Conservation (phyloP, 257 asterid species). For the Nicotiana attenuata region DNA sequence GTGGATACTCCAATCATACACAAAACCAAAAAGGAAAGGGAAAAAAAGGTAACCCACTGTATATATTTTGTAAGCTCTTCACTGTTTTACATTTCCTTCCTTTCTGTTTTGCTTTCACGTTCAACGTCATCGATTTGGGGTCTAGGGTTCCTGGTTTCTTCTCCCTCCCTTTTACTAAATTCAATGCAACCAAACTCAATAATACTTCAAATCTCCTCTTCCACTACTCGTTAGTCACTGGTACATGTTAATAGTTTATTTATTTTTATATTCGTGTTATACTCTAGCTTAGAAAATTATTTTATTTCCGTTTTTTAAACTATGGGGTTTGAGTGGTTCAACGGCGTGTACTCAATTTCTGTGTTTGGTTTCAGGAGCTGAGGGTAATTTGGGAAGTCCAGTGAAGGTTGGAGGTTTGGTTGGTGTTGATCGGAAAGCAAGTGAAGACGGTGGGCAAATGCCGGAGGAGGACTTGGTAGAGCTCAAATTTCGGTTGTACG, state of each 20-base stretch:
- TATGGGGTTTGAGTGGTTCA: slow-evolving; percentile 3
- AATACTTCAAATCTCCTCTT: not conserved
- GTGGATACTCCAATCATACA: not conserved
- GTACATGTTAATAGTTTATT: not conserved
- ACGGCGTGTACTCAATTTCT: not conserved
- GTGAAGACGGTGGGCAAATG: slow-evolving; percentile 21
- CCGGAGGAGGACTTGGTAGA: slow-evolving; percentile 53
- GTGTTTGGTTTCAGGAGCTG: not conserved
- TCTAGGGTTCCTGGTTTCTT: slow-evolving; percentile 23
- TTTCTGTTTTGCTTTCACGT: not conserved
- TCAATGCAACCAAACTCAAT: not conserved
- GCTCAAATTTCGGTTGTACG: slow-evolving; percentile 84
- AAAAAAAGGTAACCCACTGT: too few relatives aligned
- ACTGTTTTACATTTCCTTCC: not conserved
- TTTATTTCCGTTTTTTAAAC: not conserved
- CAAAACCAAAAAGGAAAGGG: not conserved
- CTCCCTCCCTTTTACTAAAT: not conserved
- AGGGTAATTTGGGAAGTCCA: not conserved
- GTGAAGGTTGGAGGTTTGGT: not conserved
- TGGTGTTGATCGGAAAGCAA: not conserved
- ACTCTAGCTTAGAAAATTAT: not conserved
- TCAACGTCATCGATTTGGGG: slow-evolving; percentile 30
- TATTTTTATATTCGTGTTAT: not conserved
- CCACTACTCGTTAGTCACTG: not conserved
- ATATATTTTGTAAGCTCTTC: not conserved